Evolutionary conservation across 176 grass and related monocot genomes (phyloP).

Genomic region (Olyra latifolia): DNA sequence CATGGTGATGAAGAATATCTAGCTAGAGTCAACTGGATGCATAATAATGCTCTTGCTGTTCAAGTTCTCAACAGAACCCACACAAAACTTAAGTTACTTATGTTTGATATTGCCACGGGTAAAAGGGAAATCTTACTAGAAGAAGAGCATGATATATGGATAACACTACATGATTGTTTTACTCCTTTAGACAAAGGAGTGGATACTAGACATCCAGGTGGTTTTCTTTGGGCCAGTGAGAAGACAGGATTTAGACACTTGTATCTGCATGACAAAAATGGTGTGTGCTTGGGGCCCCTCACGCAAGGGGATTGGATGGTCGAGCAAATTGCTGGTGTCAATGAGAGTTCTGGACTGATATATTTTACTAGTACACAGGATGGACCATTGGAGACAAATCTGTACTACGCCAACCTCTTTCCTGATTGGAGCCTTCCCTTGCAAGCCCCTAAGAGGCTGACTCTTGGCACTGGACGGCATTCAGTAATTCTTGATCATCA

Average conservation of each 20-base stretch:
- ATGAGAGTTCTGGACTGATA: conserved; percentile 79
- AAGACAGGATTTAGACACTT: conserved; percentile 95
- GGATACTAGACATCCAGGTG: conserved; percentile 62
- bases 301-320: conserved; percentile 97
- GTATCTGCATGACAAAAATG: conserved; percentile 83
- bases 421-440: conserved; percentile 75
- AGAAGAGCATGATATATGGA: conserved; percentile 80
- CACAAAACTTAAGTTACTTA: conserved; percentile 84
- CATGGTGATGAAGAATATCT: conserved; percentile 89
- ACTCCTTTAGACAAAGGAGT: conserved; percentile 76
- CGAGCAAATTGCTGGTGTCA: conserved; percentile 91
- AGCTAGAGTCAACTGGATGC: conserved; percentile 90
- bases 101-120: conserved; percentile 78
- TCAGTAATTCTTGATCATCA: conserved; percentile 94
- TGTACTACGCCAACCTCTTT: conserved; percentile 77
- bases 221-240: conserved; percentile 97
- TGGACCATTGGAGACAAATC: conserved; percentile 86
- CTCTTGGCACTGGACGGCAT: conserved; percentile 80
- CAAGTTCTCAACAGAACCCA: conserved; percentile 93
- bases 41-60: conserved; percentile 75
- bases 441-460: conserved; percentile 77
- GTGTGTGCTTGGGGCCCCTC: conserved; percentile 75
- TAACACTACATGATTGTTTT: conserved; percentile 95
- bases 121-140: conserved; percentile 68
- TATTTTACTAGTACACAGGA: conserved; percentile 90